Conservation (phyloP, 1,139 yeast genomes). For the Protomyces pachydermus region DNA sequence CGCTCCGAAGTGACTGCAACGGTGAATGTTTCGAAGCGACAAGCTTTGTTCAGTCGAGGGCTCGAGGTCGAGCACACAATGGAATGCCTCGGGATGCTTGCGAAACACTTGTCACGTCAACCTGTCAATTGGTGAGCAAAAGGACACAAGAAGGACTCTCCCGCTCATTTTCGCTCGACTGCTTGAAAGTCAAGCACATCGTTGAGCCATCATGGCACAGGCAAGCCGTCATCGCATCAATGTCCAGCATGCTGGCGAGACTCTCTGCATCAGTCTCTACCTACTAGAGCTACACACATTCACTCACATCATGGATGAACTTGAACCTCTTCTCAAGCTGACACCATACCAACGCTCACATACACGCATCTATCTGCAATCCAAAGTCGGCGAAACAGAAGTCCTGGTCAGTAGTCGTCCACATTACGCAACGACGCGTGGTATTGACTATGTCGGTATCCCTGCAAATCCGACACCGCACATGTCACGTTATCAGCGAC, state of each 20-base stretch:
- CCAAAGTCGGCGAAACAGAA: conserved; percentile 20
- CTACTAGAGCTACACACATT: conserved; percentile 14
- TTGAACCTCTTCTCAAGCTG: neutral
- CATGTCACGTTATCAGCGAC: neutral
- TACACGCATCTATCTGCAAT: conserved; percentile 12
- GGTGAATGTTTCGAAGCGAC: too few species aligned
- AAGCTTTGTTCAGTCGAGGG: too few species aligned
- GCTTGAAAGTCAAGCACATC: too few species aligned
- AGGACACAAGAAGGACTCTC: too few species aligned
- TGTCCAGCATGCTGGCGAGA: conserved; percentile 7
- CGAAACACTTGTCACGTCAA: too few species aligned
- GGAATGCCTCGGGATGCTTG: too few species aligned
- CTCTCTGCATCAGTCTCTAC: neutral
- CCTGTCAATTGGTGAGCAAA: too few species aligned
- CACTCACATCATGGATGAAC: conserved; percentile 14
- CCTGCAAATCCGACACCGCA: conserved; percentile 2
- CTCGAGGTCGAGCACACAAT: too few species aligned
- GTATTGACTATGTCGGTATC: conserved; percentile 14
- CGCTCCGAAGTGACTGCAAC: too few species aligned
- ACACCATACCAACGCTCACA: conserved; percentile 5
- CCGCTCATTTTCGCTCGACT: too few species aligned
- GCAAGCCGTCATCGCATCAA: conserved; percentile 15
- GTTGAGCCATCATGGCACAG: neutral
- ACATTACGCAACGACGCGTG: conserved; percentile 7
- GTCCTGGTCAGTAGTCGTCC: conserved; percentile 17